These are phyloP conservation scores for Trichophyton equinum DNA, from an alignment of 2,329 filamentous ascomycete species.

Conservation along the genomic window DNA sequence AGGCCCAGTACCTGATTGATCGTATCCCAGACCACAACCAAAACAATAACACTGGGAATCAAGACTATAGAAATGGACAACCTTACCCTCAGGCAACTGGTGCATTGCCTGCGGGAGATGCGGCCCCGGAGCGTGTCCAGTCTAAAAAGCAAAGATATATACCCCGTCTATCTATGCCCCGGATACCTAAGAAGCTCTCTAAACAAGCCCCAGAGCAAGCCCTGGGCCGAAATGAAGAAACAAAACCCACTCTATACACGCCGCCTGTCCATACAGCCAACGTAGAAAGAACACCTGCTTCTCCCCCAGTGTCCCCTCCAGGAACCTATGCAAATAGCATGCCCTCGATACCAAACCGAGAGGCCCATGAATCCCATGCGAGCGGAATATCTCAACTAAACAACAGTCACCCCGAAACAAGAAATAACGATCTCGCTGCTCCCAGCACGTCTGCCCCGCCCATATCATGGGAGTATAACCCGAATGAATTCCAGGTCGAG, in stretches of 20 bases:
- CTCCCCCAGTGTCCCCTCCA: neutral
- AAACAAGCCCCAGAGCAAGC: neutral
- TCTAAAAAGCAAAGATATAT: neutral
- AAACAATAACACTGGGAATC: no score
- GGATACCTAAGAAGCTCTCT: neutral
- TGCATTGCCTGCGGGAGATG: neutral
- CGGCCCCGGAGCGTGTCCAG: neutral
- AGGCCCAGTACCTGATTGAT: neutral
- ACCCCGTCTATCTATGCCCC: neutral
- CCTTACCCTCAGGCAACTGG: neutral
- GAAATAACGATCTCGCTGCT: conserved; percentile 6
- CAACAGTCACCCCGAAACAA: neutral
- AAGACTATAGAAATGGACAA: neutral
- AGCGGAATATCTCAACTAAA: neutral
- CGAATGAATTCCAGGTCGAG: conserved; percentile 30
- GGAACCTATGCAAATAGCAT: neutral
- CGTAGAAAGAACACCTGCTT: neutral
- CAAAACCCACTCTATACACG: neutral
- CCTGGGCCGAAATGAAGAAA: neutral
- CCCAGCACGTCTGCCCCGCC: conserved; percentile 8
- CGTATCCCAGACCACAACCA: neutral
- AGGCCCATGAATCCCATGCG: neutral
- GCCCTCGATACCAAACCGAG: neutral
- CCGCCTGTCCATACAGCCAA: neutral
- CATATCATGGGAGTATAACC: conserved; percentile 24